These are phyloP conservation scores for Leccinum boreale DNA, from an alignment of 768 basidiomycete species.

Conservation along the genomic window DNA sequence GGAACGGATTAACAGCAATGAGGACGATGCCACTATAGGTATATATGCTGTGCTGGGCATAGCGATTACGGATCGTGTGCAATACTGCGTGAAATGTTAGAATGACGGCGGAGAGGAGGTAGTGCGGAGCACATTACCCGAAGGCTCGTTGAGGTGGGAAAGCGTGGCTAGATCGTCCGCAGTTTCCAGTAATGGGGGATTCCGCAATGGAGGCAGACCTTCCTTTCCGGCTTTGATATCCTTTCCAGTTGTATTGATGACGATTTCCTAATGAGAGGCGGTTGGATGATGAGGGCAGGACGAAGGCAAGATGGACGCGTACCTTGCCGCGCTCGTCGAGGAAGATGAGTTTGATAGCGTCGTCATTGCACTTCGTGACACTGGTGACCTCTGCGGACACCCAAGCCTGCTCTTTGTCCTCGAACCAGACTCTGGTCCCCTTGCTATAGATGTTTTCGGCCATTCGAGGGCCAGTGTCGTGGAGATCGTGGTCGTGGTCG, in stretches of 20 bases:
- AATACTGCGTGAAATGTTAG: slow-evolving; percentile 54
- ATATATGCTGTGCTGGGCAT: slow-evolving; percentile 96
- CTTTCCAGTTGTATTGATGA: slow-evolving; percentile 73
- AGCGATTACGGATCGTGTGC: slow-evolving; percentile 95
- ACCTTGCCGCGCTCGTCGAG: slow-evolving; percentile 93
- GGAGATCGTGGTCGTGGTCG: slow-evolving; percentile 19
- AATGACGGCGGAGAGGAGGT: neutral
- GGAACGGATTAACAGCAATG: slow-evolving; percentile 98
- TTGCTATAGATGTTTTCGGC: slow-evolving; percentile 91
- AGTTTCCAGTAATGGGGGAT: slow-evolving; percentile 94
- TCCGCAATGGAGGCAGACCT: slow-evolving; percentile 87
- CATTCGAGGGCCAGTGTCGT: slow-evolving; percentile 57
- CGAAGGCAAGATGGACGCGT: slow-evolving; percentile 17
- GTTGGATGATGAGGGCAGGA: neutral
- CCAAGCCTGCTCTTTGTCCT: slow-evolving; percentile 94
- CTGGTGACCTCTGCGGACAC: slow-evolving; percentile 80
- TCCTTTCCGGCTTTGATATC: slow-evolving; percentile 78
- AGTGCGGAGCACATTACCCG: slow-evolving; percentile 53
- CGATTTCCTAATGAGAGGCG: slow-evolving; percentile 56
- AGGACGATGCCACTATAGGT: slow-evolving; percentile 99
- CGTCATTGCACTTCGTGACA: slow-evolving; percentile 61
- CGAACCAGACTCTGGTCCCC: slow-evolving; percentile 88
- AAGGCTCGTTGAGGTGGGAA: slow-evolving; percentile 97
- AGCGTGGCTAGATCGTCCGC: slow-evolving; percentile 98
- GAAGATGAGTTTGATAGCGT: slow-evolving; percentile 79